Base-by-base conservation (phyloP, 495 filamentous ascomycete species). In the Hypoxylon cercidicola region DNA sequence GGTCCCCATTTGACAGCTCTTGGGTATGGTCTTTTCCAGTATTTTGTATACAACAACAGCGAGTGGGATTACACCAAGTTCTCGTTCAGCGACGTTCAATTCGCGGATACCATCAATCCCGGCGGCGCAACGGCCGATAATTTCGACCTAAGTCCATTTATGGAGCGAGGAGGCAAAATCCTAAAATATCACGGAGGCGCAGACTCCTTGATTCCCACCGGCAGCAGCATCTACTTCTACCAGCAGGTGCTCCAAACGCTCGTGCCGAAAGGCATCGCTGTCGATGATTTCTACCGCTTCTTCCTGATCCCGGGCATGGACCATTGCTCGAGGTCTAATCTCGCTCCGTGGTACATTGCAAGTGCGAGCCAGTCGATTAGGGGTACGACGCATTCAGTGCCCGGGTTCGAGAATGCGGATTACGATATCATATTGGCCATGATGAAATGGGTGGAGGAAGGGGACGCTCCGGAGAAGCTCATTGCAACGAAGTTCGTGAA, bases 161-260 rank as follows among this genome's bases (percentile, higher is more conserved):
- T 75, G 7, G 54, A 66, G 0, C 70, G 75, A 12, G 84, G 85
- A 10, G 84, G 83, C 15, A 88, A 87, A 62, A 68, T 87, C 0
- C 50, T 88, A 41, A 72, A 81, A 45, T 88, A 87, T 56, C 85
- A 88, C 55, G 85, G 86, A 2, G 45, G 77, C 1, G 72, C 77
- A 11, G 87, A 89, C 64, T 71, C 74, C 0, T 57, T 79, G 5
- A 83, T 87, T n/a, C 77, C 82, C 0, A 75, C 80, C 1, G 72
- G 70, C 11, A 77, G 72, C 8, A 76, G 77, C 9, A 55, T 75
- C 5, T 70, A 78, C 30, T 85, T 78, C 54, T 82, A 82, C 62
- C 70, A 79, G 30, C 57, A 70, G 15, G 68, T 70, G 2, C 35
- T 21, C 4, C 62, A 65, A n/a, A 68, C 68, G 0, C 52, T 71